Evolutionary conservation across 2,329 filamentous ascomycete genomes (phyloP).

Genomic region (Fulvia fulva): DNA sequence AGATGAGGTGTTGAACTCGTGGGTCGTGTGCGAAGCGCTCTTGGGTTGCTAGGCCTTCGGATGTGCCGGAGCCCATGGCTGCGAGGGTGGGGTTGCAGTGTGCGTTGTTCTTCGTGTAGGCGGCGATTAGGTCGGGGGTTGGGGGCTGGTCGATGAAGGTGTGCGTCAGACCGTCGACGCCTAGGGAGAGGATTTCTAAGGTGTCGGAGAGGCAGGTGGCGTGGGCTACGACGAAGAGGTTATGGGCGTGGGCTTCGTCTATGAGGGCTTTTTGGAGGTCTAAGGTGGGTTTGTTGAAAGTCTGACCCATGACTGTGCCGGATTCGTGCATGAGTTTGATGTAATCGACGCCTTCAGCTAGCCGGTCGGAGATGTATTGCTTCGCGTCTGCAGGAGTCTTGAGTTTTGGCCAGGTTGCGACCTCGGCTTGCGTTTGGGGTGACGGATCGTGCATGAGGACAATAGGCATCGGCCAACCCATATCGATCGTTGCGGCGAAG

Average conservation of each 20-base stretch:
- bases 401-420: conserved; percentile 48
- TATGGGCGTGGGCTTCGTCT: conserved; percentile 36
- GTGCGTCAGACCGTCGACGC: conserved; percentile 44
- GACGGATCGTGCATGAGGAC: conserved; percentile 38
- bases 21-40: conserved; percentile 41
- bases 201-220: conserved; percentile 39
- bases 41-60: conserved; percentile 38
- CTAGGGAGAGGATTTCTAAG: conserved; percentile 39
- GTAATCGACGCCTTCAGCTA: conserved; percentile 42
- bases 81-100: conserved; percentile 44
- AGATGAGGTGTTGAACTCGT: conserved; percentile 34
- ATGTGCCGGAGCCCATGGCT: conserved; percentile 39
- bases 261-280: conserved; percentile 46
- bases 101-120: conserved; percentile 41
- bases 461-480: conserved; percentile 49
- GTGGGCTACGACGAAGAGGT: conserved; percentile 41
- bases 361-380: conserved; percentile 40
- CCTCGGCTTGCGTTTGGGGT: conserved; percentile 35
- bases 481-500: conserved; percentile 48
- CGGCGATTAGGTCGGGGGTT: conserved; percentile 38
- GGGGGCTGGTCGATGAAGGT: conserved; percentile 41
- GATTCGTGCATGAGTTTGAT: conserved; percentile 52
- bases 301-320: conserved; percentile 38
- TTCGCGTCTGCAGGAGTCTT: conserved; percentile 39
- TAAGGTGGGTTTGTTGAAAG: conserved; percentile 39